These are phyloP conservation scores for Boletus rubescentipes DNA, from an alignment of 768 basidiomycete species.

Conservation along the genomic window DNA sequence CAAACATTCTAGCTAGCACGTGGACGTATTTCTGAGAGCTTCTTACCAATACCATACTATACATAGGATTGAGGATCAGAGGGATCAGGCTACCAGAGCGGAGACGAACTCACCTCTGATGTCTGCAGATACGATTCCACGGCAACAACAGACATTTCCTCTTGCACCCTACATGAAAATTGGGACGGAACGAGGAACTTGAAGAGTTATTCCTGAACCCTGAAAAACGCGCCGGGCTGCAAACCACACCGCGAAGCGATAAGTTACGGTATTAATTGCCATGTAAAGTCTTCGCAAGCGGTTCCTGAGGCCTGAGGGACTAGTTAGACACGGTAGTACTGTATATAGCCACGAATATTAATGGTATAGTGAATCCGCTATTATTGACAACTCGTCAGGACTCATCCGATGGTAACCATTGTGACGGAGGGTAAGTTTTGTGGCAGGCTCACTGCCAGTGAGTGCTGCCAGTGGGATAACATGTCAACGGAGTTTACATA, in stretches of 20 bases:
- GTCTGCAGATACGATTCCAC: constrained; percentile 13
- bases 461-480: no score
- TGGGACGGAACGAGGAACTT: not conserved
- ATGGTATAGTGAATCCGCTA: no score
- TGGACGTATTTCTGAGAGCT: not conserved
- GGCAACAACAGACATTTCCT: constrained; percentile 9
- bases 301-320: no score
- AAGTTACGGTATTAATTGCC: not conserved
- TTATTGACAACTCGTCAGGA: no score
- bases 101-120: constrained; percentile 10
- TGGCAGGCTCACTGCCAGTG: no score
- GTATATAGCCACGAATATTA: not conserved
- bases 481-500: no score
- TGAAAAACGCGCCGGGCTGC: not conserved
- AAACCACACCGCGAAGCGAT: not conserved
- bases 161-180: not conserved
- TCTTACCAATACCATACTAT: constrained; percentile 15
- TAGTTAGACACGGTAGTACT: no score
- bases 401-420: no score
- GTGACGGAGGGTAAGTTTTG: no score
- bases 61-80: not conserved
- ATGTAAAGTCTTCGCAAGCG: no score
- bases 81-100: not conserved
- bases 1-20: not conserved
- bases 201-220: not conserved